Percentiles rank a stretch among this genome's conserved stretches.
These are phyloP conservation scores for Fusarium sp. DNA, from an alignment of 2,329 filamentous ascomycete genomes.

Conservation along the genomic window DNA sequence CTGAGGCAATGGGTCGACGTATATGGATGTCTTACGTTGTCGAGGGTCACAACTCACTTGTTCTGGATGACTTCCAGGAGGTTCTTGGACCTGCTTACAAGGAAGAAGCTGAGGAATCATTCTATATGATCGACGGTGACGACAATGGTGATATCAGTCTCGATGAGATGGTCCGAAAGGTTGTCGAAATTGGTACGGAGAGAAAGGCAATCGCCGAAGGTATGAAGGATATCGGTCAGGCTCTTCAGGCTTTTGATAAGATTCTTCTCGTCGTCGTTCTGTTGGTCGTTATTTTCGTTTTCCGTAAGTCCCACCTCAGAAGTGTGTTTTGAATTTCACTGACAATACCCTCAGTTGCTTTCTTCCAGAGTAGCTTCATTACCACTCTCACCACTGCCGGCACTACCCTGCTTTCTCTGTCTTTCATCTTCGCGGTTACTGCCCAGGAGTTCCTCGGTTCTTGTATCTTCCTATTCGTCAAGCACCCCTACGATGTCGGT, in stretches of 20 bases:
- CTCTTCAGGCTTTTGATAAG: constrained; percentile 88
- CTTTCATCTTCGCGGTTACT: constrained; percentile 93
- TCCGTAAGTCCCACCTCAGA: constrained; percentile 61
- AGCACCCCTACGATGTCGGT: constrained; percentile 96
- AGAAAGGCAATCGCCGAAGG: constrained; percentile 89
- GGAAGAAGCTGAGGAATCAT: constrained; percentile 86
- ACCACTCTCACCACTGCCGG: constrained; percentile 89
- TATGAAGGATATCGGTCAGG: constrained; percentile 98
- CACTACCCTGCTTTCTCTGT: constrained; percentile 91
- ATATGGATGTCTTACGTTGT: constrained; percentile 99
- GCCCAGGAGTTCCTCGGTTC: constrained; percentile 96
- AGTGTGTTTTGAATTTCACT: constrained; percentile 1
- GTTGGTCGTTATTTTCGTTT: constrained; percentile 83
- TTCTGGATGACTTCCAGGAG: constrained; percentile 82
- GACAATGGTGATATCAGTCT: constrained; percentile 93
- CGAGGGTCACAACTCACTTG: constrained; percentile 84
- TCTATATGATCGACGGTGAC: constrained; percentile 82
- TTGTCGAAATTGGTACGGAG: constrained; percentile 84
- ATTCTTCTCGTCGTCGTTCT: constrained; percentile 84
- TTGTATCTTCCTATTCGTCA: constrained; percentile 98
- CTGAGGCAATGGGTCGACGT: constrained; percentile 91
- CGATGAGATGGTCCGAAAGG: constrained; percentile 92
- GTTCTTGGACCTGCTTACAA: constrained; percentile 81
- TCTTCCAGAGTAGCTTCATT: constrained; percentile 86
- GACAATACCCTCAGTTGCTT: constrained; percentile 67